A percentile compares a stretch with the other conserved stretches of the same genome.
phyloP scores from a whole-genome alignment of 352 stramenopile species.

The Globisporangium ultimum region DNA sequence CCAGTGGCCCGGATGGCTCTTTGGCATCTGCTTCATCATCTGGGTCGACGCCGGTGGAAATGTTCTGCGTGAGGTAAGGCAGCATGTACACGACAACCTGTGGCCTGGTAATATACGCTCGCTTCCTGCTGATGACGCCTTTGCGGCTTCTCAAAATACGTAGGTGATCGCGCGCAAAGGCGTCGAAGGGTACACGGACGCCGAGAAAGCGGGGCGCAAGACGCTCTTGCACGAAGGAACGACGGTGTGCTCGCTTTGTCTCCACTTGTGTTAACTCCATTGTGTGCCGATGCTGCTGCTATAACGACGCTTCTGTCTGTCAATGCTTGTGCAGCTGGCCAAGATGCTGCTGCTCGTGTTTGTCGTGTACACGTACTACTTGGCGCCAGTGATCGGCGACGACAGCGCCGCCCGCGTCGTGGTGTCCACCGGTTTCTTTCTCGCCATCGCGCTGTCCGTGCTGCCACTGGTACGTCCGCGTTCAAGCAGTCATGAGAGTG shows the following conservation, averaged over 20 bases:
- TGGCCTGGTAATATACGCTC: neutral
- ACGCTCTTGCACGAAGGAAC: slow-evolving; percentile 68
- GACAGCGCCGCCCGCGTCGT: slow-evolving; percentile 48
- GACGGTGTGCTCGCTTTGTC: slow-evolving; percentile 20
- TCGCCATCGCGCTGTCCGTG: slow-evolving; percentile 51
- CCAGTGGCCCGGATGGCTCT: slow-evolving; percentile 67
- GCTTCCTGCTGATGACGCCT: neutral
- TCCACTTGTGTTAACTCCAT: too few relatives aligned
- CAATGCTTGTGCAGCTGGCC: slow-evolving; percentile 24
- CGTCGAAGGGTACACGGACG: slow-evolving; percentile 53
- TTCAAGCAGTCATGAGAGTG: too few relatives aligned
- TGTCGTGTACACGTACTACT: slow-evolving; percentile 74
- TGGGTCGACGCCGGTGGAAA: slow-evolving; percentile 70
- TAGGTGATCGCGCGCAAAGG: slow-evolving; percentile 62
- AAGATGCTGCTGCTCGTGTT: slow-evolving; percentile 70
- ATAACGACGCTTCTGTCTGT: neutral
- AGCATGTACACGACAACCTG: neutral
- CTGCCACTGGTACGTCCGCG: slow-evolving; percentile 42
- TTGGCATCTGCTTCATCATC: slow-evolving; percentile 69
- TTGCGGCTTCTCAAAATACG: neutral
- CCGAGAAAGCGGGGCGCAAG: slow-evolving; percentile 52
- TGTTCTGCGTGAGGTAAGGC: slow-evolving; percentile 43
- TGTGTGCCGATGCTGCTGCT: neutral
- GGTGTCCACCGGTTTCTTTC: slow-evolving; percentile 67
- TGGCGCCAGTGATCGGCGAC: slow-evolving; percentile 48